Percentiles rank a stretch among this genome's conserved stretches.
Conservation (phyloP, 1,284 basidiomycete species). For the Tilletia caries region DNA sequence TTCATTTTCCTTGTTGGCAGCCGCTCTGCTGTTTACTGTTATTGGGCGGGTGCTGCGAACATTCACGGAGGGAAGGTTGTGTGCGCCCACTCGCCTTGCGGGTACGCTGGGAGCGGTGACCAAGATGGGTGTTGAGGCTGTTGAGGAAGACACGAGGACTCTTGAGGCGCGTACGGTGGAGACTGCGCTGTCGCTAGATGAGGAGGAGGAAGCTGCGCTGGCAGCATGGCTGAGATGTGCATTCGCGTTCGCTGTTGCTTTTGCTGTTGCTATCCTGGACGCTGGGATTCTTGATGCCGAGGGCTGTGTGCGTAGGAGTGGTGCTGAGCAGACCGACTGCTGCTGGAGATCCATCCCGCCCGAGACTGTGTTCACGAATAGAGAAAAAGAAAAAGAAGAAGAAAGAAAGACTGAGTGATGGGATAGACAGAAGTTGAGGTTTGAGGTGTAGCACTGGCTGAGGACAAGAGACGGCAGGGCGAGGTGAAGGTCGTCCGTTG, state of each 20-base stretch:
- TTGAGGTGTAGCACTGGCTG: too few species aligned
- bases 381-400: too few species aligned
- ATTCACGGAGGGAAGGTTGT: neutral
- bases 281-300: neutral
- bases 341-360: neutral
- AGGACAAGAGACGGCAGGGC: too few species aligned
- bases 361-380: neutral
- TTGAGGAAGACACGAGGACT: neutral
- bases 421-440: too few species aligned
- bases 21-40: neutral
- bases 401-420: too few species aligned
- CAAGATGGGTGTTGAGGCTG: slow-evolving; percentile 6
- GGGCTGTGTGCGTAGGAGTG: neutral
- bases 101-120: neutral
- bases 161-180: neutral
- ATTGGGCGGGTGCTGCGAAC: neutral
- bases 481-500: too few species aligned
- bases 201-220: neutral
- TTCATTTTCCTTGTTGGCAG: neutral
- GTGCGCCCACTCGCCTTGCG: neutral
- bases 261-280: neutral
- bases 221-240: neutral
- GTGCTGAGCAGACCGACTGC: neutral
- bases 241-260: neutral
- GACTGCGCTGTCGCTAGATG: neutral